Conservation (phyloP, 139 green algal species). For the Haematococcus lacustris region DNA sequence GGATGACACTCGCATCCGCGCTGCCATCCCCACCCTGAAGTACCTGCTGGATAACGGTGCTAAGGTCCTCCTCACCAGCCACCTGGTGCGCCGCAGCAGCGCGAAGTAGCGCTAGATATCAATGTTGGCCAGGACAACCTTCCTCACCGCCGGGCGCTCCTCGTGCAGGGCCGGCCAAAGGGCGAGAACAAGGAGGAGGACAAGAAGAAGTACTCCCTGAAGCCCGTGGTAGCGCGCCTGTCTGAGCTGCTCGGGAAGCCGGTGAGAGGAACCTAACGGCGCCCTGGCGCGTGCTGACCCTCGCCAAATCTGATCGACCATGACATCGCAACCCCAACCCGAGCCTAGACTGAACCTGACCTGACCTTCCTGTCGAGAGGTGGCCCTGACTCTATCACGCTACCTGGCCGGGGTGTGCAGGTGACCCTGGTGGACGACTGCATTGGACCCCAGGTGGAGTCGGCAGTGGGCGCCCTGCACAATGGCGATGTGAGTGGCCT, state of each 20-base stretch:
- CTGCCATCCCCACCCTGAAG: conserved; percentile 93
- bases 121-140: too few species aligned
- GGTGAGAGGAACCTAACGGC: too few species aligned
- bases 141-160: not conserved
- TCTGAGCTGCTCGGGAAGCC: conserved; percentile 78
- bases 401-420: too few species aligned
- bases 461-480: conserved; percentile 54
- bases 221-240: conserved; percentile 72
- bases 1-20: conserved; percentile 96
- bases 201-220: conserved; percentile 86
- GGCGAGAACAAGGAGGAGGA: conserved; percentile 85
- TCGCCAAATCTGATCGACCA: too few species aligned
- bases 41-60: conserved; percentile 94
- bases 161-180: conserved; percentile 86
- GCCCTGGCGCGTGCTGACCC: too few species aligned
- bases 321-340: too few species aligned
- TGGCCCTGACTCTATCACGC: too few species aligned
- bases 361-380: too few species aligned
- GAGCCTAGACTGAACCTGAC: too few species aligned
- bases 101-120: too few species aligned
- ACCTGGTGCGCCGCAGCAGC: conserved; percentile 89
- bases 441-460: conserved; percentile 82
- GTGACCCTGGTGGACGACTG: conserved; percentile 93
- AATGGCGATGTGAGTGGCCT: conserved; percentile 76
- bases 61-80: conserved; percentile 93